phyloP scores from a whole-genome alignment of 805 yeast species.

The Saccharomycopsis fodiens region DNA sequence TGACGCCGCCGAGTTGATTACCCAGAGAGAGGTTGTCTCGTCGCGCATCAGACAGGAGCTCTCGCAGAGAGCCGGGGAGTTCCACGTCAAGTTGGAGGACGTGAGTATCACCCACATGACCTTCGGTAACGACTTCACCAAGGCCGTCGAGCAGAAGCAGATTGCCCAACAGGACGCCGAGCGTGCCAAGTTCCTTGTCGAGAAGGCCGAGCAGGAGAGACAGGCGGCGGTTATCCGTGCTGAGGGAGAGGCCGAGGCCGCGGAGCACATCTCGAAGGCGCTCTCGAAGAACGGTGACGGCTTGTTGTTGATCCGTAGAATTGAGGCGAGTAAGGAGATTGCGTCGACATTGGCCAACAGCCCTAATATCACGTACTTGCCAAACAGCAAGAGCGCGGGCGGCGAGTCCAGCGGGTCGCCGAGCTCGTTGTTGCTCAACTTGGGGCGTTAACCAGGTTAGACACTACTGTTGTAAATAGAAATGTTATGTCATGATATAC shows the following conservation, averaged over 20 bases:
- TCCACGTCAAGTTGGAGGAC: constrained; percentile 87
- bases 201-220: constrained; percentile 95
- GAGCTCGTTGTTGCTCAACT: constrained; percentile 18
- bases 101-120: constrained; percentile 98
- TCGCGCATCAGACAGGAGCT: constrained; percentile 84
- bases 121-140: constrained; percentile 92
- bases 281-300: constrained; percentile 95
- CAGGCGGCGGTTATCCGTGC: constrained; percentile 94
- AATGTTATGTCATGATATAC: too few species aligned
- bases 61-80: constrained; percentile 74
- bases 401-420: constrained; percentile 3
- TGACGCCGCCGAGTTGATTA: constrained; percentile 93
- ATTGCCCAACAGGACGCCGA: constrained; percentile 99
- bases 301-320: constrained; percentile 81
- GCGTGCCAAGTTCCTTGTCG: constrained; percentile 88
- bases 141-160: constrained; percentile 97
- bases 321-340: constrained; percentile 94
- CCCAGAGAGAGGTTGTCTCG: constrained; percentile 93
- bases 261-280: constrained; percentile 90
- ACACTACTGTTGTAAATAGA: too few species aligned
- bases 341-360: constrained; percentile 81
- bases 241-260: constrained; percentile 99
- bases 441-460: constrained; percentile 15
- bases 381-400: constrained; percentile 30
- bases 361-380: constrained; percentile 83